These are phyloP conservation scores for Xylaria longipes DNA, from an alignment of 495 filamentous ascomycete genomes.

Conservation along the genomic window DNA sequence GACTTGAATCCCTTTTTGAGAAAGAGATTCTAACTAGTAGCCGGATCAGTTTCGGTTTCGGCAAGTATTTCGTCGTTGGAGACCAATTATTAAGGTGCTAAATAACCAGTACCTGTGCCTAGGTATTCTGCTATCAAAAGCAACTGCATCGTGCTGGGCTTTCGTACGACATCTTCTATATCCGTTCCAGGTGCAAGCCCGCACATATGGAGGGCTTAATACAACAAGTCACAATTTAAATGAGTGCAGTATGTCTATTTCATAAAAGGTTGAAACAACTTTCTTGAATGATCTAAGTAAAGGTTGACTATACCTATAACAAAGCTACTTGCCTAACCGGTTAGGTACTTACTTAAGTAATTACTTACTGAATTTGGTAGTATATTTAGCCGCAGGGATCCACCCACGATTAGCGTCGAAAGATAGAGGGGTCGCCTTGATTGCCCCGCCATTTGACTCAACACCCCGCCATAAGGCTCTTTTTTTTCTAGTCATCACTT, in stretches of 20 bases:
- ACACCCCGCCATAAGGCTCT: constrained; percentile 16
- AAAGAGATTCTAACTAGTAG: too few relatives aligned
- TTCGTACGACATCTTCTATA: too few relatives aligned
- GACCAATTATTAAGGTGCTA: background rate
- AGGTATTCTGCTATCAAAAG: background rate
- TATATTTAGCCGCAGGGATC: background rate
- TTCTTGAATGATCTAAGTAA: background rate
- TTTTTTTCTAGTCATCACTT: constrained; percentile 11
- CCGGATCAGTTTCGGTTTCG: too few relatives aligned
- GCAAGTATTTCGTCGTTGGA: background rate
- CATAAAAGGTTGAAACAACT: background rate
- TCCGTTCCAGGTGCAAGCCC: too few relatives aligned
- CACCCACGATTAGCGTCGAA: constrained; percentile 12
- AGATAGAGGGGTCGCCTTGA: constrained; percentile 1
- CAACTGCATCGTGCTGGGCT: background rate
- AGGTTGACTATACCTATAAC: too few relatives aligned
- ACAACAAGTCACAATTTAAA: too few relatives aligned
- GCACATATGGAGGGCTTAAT: background rate
- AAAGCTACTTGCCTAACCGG: too few relatives aligned
- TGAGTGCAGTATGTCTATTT: too few relatives aligned
- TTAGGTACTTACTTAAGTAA: too few relatives aligned
- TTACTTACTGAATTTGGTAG: background rate
- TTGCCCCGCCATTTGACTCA: constrained; percentile 20
- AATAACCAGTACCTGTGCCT: too few relatives aligned
- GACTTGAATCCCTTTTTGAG: too few relatives aligned